A percentile compares a stretch with the other conserved stretches of the same genome.
Evolutionary conservation across 2,329 filamentous ascomycete species (phyloP).

Genomic region (Zasmidium cellare): DNA sequence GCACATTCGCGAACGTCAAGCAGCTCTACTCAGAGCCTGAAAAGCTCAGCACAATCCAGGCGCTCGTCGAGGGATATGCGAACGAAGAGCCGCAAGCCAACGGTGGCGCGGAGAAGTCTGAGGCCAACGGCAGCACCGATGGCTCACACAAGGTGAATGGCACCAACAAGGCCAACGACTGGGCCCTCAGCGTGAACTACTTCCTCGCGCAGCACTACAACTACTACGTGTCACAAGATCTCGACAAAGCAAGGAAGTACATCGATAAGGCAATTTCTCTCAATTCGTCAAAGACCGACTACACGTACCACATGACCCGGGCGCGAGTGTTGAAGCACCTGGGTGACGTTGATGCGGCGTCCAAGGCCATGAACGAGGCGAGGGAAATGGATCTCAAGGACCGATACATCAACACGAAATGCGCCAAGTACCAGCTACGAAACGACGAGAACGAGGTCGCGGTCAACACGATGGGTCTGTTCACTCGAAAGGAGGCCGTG

Average conservation of each 20-base stretch:
- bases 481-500: constrained; percentile 86
- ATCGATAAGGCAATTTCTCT: constrained; percentile 81
- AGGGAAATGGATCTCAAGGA: constrained; percentile 84
- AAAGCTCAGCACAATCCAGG: constrained; percentile 76
- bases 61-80: constrained; percentile 77
- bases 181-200: constrained; percentile 79
- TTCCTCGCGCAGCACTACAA: constrained; percentile 98
- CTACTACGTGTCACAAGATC: constrained; percentile 81
- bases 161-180: constrained; percentile 49
- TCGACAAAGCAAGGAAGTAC: constrained; percentile 76
- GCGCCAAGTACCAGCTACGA: constrained; percentile 92
- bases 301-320: constrained; percentile 91
- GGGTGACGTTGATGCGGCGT: constrained; percentile 75
- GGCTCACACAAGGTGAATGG: constrained; percentile 35
- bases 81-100: constrained; percentile 31
- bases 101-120: constrained; percentile 24
- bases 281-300: constrained; percentile 80
- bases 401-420: constrained; percentile 97
- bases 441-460: constrained; percentile 88
- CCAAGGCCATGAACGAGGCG: constrained; percentile 85
- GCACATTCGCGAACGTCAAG: constrained; percentile 95
- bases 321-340: constrained; percentile 91
- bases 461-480: constrained; percentile 85
- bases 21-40: constrained; percentile 76
- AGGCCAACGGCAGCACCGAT: constrained; percentile 37